Evolutionary conservation across 768 basidiomycete species (phyloP).

Genomic region (Hydnum rufescens): DNA sequence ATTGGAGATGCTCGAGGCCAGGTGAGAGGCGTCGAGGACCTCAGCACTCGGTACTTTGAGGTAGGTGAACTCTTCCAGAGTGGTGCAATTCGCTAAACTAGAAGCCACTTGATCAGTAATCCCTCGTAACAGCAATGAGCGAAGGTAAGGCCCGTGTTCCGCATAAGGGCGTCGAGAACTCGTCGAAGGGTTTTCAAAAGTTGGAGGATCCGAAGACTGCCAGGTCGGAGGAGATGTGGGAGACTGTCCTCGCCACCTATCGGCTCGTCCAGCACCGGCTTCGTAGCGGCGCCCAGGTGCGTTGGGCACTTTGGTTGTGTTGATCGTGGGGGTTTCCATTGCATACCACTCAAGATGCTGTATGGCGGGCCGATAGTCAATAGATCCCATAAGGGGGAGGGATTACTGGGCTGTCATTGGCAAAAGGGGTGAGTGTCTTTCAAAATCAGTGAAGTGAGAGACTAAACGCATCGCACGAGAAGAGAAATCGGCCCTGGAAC

Average conservation of each 20-base stretch:
- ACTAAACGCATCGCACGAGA: background rate
- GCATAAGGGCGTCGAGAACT: background rate
- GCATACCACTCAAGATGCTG: background rate
- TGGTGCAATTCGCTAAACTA: background rate
- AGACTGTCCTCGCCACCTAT: background rate
- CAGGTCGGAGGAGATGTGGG: background rate
- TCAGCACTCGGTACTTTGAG: background rate
- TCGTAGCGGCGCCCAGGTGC: slow-evolving; percentile 1
- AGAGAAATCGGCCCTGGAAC: background rate
- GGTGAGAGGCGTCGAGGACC: background rate
- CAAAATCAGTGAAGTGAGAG: background rate
- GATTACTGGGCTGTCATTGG: background rate
- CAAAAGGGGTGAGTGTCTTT: background rate
- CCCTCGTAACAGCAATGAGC: background rate
- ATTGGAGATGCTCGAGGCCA: background rate
- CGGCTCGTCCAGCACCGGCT: background rate
- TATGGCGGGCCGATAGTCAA: background rate
- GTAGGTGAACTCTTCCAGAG: slow-evolving; percentile 1
- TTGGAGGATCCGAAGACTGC: background rate
- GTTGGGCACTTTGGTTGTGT: background rate
- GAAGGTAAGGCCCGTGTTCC: background rate
- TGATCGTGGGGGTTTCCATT: background rate
- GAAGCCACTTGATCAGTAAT: background rate
- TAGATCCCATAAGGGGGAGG: background rate
- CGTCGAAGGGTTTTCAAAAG: background rate